Conservation (phyloP, 148 eudicot genomes). For the Rhododendron vialii region DNA sequence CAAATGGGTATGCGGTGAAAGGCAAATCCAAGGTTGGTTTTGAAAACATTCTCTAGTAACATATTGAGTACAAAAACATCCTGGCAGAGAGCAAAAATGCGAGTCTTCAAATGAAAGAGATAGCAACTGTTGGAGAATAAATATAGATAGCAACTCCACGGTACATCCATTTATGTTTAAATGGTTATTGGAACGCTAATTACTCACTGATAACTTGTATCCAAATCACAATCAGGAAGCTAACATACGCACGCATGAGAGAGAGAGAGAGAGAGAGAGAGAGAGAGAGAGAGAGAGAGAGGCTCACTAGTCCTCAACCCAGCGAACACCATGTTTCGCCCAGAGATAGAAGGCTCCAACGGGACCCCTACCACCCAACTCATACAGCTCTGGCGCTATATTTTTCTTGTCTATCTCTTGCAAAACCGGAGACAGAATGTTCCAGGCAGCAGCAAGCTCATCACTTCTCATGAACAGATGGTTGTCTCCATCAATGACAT, state of each 20-base stretch:
- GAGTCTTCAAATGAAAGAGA: not conserved
- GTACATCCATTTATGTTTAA: not conserved
- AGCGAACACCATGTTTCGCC: constrained; percentile 28
- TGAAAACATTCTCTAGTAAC: not conserved
- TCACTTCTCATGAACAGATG: constrained; percentile 39
- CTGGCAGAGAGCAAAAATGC: not conserved
- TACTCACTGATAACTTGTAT: too few species aligned
- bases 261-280: too few species aligned
- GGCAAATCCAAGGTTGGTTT: not conserved
- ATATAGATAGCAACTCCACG: too few species aligned
- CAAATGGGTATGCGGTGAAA: not conserved
- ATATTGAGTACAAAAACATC: not conserved
- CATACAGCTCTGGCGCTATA: constrained; percentile 27
- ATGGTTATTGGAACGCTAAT: not conserved
- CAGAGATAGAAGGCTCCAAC: constrained; percentile 36
- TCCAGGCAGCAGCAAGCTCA: constrained; percentile 38
- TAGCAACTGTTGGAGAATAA: too few species aligned
- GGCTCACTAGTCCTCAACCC: constrained; percentile 21
- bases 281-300: not conserved
- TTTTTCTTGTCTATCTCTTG: constrained; percentile 25
- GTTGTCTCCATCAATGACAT: constrained; percentile 40
- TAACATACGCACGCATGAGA: not conserved
- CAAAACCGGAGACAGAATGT: constrained; percentile 25
- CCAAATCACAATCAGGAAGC: not conserved
- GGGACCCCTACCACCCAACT: constrained; percentile 37